phyloP scores from a whole-genome alignment of 1,284 basidiomycete species.

The Fomitopsis pinicola region DNA sequence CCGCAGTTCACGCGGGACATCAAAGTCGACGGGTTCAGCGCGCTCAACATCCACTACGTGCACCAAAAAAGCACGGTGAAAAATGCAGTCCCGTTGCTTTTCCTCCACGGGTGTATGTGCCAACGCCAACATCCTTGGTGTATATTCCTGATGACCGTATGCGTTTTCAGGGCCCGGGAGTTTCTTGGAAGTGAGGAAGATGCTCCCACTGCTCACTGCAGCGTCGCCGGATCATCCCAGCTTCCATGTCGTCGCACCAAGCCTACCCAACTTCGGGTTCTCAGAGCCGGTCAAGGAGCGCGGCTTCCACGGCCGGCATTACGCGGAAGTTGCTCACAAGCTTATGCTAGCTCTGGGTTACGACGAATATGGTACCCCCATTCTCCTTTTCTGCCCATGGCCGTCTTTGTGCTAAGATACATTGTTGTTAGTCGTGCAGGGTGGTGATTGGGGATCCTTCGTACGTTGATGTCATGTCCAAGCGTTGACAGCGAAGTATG shows the following conservation, averaged over 20 bases:
- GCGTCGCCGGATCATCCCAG: slow-evolving; percentile 23
- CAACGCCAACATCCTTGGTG: not conserved
- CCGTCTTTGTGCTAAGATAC: not conserved
- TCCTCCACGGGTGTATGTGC: slow-evolving; percentile 42
- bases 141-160: not conserved
- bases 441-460: slow-evolving; percentile 6
- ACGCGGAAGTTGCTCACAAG: slow-evolving; percentile 11
- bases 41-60: slow-evolving; percentile 40
- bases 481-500: not conserved
- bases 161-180: slow-evolving; percentile 34
- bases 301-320: slow-evolving; percentile 31
- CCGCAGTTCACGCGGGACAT: slow-evolving; percentile 43
- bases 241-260: slow-evolving; percentile 44
- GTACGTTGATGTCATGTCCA: not conserved
- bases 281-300: slow-evolving; percentile 28
- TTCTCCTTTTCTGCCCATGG: too few species aligned
- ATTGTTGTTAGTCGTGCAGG: slow-evolving; percentile 3
- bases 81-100: slow-evolving; percentile 41
- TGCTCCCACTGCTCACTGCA: slow-evolving; percentile 25
- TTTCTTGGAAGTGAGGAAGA: slow-evolving; percentile 38
- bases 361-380: slow-evolving; percentile 21
- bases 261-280: slow-evolving; percentile 39
- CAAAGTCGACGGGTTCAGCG: slow-evolving; percentile 30
- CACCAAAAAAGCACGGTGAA: slow-evolving; percentile 32
- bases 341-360: slow-evolving; percentile 18